Evolutionary conservation across 805 yeast species (phyloP), one percentile per base, ranked within the genome.

Genomic region (Blastobotrys terrestris): DNA sequence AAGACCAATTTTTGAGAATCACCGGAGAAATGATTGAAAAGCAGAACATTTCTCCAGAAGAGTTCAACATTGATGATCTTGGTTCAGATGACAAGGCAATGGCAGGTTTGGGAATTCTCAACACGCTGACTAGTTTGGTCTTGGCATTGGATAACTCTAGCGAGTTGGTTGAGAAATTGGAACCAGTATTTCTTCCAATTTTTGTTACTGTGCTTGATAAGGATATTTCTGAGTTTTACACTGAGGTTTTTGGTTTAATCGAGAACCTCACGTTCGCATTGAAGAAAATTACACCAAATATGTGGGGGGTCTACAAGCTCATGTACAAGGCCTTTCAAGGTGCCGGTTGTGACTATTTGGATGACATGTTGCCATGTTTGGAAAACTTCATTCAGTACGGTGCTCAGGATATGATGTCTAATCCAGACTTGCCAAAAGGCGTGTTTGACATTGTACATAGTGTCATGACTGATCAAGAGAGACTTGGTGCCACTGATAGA

Each of bases 101-200:
- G 77, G 89, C 96, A 18, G 95, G 91, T 0, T 70, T 83, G 18
- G 95, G 96, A 13, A 77, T 90, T 35, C 67, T 92, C 57, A 84
- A 84, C 59, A 91, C 97, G 1, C 78, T 91, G 71, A 80, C 85
- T 31, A 88, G 97, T 0, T 84, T 92, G 50, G 70, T 92, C 42
- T 69, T 87, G 48, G 83, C 96, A 3, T 81, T 91, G 71, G 96
- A 94, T 67, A 85, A 84, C 63, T 84, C 96, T 1, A 73, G 74
- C 6, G 86, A 81, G 43, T 76, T 85, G 48, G 83, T 88, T 14
- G 69, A 67, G 20, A 76, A 75, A 63, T 73, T 91, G 49, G 89
- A 87, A 63, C 82, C 78, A 51, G 79, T 82, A 3, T 78, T 87
- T 48, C 70, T 77, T 48, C 95, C 96, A 3, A 82, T 84, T 14